Conservation (phyloP, 2,329 filamentous ascomycete genomes). For the Paecilomyces sp. region DNA sequence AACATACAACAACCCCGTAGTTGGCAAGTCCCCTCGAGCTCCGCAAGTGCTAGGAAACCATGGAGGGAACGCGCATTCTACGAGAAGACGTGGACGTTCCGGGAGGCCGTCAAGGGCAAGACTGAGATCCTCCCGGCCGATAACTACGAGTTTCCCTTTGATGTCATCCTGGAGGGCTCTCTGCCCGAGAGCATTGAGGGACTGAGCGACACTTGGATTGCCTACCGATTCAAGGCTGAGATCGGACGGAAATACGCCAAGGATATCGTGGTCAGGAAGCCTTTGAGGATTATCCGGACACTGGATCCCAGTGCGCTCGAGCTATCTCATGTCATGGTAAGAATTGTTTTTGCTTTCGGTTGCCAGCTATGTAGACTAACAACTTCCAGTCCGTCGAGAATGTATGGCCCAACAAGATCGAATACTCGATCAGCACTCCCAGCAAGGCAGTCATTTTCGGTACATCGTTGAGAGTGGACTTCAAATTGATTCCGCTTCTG, state of each 20-base stretch:
- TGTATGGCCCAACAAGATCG: constrained; percentile 94
- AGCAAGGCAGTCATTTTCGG: constrained; percentile 94
- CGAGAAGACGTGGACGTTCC: constrained; percentile 66
- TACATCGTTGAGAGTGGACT: constrained; percentile 74
- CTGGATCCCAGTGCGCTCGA: constrained; percentile 69
- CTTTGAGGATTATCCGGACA: constrained; percentile 69
- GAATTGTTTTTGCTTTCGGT: constrained; percentile 4
- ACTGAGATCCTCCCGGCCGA: constrained; percentile 57
- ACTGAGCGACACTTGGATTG: constrained; percentile 74
- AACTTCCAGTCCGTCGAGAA: constrained; percentile 68
- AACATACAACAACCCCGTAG: constrained; percentile 9
- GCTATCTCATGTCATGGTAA: constrained; percentile 74
- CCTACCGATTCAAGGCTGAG: constrained; percentile 86
- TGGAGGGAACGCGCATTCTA: constrained; percentile 49
- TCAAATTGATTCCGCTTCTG: constrained; percentile 77
- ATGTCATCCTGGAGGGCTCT: constrained; percentile 61
- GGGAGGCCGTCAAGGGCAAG: constrained; percentile 43
- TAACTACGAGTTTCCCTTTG: constrained; percentile 80
- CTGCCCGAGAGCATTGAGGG: constrained; percentile 85
- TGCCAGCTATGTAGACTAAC: background rate
- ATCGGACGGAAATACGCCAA: constrained; percentile 86
- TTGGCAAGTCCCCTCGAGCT: constrained; percentile 30
- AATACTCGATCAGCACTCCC: constrained; percentile 88
- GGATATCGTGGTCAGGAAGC: constrained; percentile 74
- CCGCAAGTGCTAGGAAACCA: constrained; percentile 30